Conservation (phyloP, 495 filamentous ascomycete species). For the Penicillium canescens region DNA sequence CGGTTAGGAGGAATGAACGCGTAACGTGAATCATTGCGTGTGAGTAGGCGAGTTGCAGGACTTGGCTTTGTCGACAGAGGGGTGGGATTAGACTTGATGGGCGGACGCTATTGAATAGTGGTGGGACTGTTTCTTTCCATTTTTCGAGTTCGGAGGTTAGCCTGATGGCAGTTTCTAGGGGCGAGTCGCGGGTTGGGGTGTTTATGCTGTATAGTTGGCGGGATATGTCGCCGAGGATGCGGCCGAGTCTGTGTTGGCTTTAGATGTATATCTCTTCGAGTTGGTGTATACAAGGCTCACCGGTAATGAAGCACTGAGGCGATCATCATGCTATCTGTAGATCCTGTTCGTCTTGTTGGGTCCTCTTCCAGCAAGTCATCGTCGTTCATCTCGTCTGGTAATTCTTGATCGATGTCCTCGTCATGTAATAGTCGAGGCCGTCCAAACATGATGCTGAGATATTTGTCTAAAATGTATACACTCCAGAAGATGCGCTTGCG, state of each 20-base stretch:
- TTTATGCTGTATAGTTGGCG: constrained; percentile 51
- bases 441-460: constrained; percentile 57
- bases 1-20: constrained; percentile 56
- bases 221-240: constrained; percentile 46
- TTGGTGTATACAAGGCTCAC: constrained; percentile 16
- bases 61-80: constrained; percentile 54
- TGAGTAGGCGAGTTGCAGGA: constrained; percentile 53
- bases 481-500: constrained; percentile 60
- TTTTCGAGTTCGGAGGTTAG: constrained; percentile 36
- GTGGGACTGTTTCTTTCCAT: constrained; percentile 45
- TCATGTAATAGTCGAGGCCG: constrained; percentile 53
- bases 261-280: constrained; percentile 1
- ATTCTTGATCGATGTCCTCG: constrained; percentile 54
- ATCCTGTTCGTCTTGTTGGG: constrained; percentile 30
- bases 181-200: constrained; percentile 36
- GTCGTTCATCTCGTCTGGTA: constrained; percentile 54
- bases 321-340: constrained; percentile 46
- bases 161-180: constrained; percentile 39
- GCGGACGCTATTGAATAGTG: constrained; percentile 45
- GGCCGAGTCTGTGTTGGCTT: constrained; percentile 34
- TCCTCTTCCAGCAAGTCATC: constrained; percentile 51
- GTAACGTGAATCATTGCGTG: constrained; percentile 57
- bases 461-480: constrained; percentile 56
- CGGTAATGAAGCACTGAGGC: constrained; percentile 49
- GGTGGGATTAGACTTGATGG: constrained; percentile 49